Evolutionary conservation across 2,329 filamentous ascomycete genomes (phyloP).

Genomic region (Trichoderma gracile): DNA sequence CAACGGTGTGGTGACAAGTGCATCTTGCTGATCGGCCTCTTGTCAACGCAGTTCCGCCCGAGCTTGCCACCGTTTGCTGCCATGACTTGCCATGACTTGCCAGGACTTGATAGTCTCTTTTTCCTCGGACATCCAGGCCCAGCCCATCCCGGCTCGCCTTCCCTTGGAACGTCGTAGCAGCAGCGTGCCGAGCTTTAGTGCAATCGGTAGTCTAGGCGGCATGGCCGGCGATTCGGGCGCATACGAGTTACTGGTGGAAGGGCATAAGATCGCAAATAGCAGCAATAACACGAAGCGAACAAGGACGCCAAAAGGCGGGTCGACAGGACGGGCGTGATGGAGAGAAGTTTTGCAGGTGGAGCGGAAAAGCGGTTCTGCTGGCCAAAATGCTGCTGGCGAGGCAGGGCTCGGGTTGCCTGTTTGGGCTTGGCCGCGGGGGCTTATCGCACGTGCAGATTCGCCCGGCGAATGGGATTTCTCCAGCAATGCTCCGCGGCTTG

Average conservation of each 20-base stretch:
- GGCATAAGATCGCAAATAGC: not conserved
- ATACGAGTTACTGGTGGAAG: too few species aligned
- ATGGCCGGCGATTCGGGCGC: constrained; percentile 7
- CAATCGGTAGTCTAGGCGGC: constrained; percentile 10
- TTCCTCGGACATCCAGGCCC: too few species aligned
- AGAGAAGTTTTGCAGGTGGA: constrained; percentile 24
- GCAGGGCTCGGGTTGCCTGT: constrained; percentile 17
- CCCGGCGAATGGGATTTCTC: not conserved
- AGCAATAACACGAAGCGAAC: not conserved
- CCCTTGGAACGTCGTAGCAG: not conserved
- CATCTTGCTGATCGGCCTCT: constrained; percentile 3
- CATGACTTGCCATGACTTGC: not conserved
- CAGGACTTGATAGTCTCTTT: not conserved
- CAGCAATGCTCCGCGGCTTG: constrained; percentile 9
- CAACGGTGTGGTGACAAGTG: not conserved
- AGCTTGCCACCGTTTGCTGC: not conserved
- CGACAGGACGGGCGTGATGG: constrained; percentile 5
- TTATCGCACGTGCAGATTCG: constrained; percentile 4
- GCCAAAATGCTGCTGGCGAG: not conserved
- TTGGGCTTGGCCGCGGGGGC: not conserved
- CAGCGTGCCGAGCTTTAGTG: constrained; percentile 15
- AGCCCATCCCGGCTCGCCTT: not conserved
- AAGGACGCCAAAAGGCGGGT: not conserved
- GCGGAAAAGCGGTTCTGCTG: constrained; percentile 22
- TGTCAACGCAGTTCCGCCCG: not conserved